A percentile compares a stretch with the other conserved stretches of the same genome.
Evolutionary conservation across 768 basidiomycete species (phyloP).

Genomic region (Candolleomyces eurysporus): DNA sequence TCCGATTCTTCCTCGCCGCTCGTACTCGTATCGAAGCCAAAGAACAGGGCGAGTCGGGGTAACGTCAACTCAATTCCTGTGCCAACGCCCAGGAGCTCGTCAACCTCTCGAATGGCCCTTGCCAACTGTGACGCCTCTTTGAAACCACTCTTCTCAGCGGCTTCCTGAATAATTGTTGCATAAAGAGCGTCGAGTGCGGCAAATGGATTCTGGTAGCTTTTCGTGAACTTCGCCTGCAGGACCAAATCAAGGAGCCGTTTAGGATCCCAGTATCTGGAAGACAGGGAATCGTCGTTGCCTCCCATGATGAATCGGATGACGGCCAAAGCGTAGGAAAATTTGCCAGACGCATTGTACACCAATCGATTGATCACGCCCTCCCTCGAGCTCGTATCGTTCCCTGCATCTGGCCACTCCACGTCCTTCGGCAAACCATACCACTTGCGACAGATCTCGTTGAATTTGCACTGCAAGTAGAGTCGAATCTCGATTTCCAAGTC

Average conservation of each 20-base stretch:
- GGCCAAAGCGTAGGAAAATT: neutral
- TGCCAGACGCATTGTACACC: slow-evolving; percentile 1
- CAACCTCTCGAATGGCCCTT: neutral
- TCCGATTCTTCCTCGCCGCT: neutral
- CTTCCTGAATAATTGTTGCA: neutral
- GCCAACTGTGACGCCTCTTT: neutral
- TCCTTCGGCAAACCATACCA: slow-evolving; percentile 5
- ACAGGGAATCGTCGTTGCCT: neutral
- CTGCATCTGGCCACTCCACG: neutral
- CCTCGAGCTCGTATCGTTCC: neutral
- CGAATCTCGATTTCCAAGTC: neutral
- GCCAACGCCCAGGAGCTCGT: slow-evolving; percentile 2
- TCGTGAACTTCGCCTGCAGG: neutral
- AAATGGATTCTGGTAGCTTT: neutral
- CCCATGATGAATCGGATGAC: neutral
- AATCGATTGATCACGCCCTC: neutral
- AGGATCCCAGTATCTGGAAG: neutral
- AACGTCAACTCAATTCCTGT: neutral
- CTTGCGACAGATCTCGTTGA: slow-evolving; percentile 1
- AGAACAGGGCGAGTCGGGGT: neutral
- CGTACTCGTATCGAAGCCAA: neutral
- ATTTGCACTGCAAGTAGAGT: slow-evolving; percentile 1
- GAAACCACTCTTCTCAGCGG: slow-evolving; percentile 3
- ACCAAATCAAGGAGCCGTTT: neutral
- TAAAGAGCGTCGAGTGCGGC: slow-evolving; percentile 2